Percentiles rank a stretch among this genome's conserved stretches.
phyloP scores from a whole-genome alignment of 495 filamentous ascomycete species.

The Mycothermus thermophilus region DNA sequence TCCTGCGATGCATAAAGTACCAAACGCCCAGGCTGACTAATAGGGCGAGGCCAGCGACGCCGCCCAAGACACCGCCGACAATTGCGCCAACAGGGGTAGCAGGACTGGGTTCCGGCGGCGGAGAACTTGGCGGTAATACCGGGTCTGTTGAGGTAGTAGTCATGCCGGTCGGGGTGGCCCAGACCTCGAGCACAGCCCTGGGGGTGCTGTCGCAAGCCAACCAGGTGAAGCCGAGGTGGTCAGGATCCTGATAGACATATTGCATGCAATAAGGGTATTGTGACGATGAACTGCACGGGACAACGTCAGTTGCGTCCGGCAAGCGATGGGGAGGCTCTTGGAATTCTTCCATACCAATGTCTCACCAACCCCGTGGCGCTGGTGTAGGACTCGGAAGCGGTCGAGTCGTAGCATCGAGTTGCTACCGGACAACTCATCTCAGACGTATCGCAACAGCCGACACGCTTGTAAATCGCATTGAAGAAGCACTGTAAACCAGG shows the following conservation, averaged over 20 bases:
- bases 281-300: constrained; percentile 10
- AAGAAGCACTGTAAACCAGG: constrained; percentile 11
- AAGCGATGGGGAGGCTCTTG: neutral
- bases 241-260: constrained; percentile 9
- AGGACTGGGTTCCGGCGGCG: neutral
- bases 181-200: constrained; percentile 17
- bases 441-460: constrained; percentile 18
- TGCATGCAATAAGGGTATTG: constrained; percentile 18
- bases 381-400: constrained; percentile 4
- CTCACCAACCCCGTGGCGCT: constrained; percentile 14
- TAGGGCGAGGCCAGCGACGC: constrained; percentile 3
- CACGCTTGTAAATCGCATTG: constrained; percentile 10
- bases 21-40: constrained; percentile 3
- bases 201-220: constrained; percentile 18
- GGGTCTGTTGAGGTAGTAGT: constrained; percentile 1
- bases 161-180: constrained; percentile 7
- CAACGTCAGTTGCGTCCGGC: neutral
- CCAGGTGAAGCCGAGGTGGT: constrained; percentile 12
- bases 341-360: constrained; percentile 11
- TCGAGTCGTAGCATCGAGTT: constrained; percentile 14
- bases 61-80: constrained; percentile 8
- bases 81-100: constrained; percentile 9
- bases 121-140: neutral
- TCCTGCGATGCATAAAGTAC: too few relatives aligned
- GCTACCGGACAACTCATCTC: constrained; percentile 7